Evolutionary conservation across 352 stramenopile genomes (phyloP).

Genomic region (Phytophthora crassamura): DNA sequence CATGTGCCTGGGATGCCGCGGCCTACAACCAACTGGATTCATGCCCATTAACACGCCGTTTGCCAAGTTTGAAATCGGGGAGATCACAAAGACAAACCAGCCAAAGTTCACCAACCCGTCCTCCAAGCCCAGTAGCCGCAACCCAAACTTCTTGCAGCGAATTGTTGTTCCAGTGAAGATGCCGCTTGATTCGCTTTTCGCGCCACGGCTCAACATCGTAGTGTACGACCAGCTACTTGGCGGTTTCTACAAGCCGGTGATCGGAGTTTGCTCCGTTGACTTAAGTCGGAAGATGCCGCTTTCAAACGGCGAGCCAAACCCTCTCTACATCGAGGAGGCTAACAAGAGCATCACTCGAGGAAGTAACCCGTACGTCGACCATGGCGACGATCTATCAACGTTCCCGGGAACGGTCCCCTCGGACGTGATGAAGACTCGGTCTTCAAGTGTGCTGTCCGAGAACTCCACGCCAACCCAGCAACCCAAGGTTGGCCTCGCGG

Average conservation of each 20-base stretch:
- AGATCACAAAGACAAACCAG: conserved; percentile 62
- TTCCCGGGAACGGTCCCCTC: conserved; percentile 57
- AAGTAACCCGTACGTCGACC: conserved; percentile 76
- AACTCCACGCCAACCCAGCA: conserved; percentile 15
- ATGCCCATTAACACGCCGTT: conserved; percentile 88
- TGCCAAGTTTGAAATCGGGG: conserved; percentile 86
- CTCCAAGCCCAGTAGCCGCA: conserved; percentile 76
- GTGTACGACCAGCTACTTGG: conserved; percentile 88
- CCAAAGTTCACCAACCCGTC: conserved; percentile 77
- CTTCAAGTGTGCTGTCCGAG: conserved; percentile 2
- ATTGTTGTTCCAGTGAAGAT: conserved; percentile 87
- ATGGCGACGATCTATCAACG: conserved; percentile 59
- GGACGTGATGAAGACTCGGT: conserved; percentile 20
- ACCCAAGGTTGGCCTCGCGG: conserved; percentile 10
- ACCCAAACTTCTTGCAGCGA: conserved; percentile 91
- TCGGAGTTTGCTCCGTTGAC: conserved; percentile 80
- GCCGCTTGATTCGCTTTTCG: conserved; percentile 85
- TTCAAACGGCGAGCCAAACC: conserved; percentile 71
- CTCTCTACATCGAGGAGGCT: conserved; percentile 56
- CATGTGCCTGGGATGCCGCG: conserved; percentile 77
- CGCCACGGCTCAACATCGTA: conserved; percentile 83
- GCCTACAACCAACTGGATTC: conserved; percentile 81
- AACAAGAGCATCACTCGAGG: conserved; percentile 31
- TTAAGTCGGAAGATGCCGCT: conserved; percentile 76
- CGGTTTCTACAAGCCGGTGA: conserved; percentile 83